Evolutionary conservation across 176 grass and related monocot genomes (phyloP).

Genomic region (Bonia amplexicaulis): DNA sequence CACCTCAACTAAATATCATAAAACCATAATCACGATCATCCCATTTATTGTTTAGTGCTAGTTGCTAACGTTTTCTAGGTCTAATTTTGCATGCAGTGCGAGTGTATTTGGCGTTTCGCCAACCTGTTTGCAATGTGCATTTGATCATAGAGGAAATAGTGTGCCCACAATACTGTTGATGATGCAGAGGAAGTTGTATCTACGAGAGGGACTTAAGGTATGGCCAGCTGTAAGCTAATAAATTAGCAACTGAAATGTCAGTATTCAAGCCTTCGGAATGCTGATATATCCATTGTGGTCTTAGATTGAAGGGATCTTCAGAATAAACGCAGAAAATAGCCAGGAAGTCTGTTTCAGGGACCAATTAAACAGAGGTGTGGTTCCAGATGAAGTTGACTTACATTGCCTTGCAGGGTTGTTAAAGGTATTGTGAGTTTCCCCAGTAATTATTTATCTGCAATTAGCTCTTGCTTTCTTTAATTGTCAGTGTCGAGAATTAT

Average conservation of each 20-base stretch:
- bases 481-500: not conserved
- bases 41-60: not conserved
- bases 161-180: conserved; percentile 73
- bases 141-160: conserved; percentile 82
- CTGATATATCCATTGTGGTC: conserved; percentile 10
- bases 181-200: conserved; percentile 81
- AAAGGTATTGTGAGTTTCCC: conserved; percentile 55
- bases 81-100: conserved; percentile 41
- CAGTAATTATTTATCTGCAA: not conserved
- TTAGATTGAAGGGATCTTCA: conserved; percentile 95
- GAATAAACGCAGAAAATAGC: conserved; percentile 89
- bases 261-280: not conserved
- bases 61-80: conserved; percentile 10
- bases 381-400: conserved; percentile 70
- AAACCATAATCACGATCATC: not conserved
- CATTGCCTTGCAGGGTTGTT: conserved; percentile 91
- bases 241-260: not conserved
- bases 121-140: conserved; percentile 87
- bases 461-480: not conserved
- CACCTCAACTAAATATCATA: not conserved
- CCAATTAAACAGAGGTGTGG: conserved; percentile 72
- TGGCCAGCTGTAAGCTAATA: not conserved
- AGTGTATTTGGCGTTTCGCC: conserved; percentile 91
- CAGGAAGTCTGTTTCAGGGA: conserved; percentile 67
- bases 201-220: conserved; percentile 75